A percentile compares a stretch with the other conserved stretches of the same genome.
Conservation (phyloP, 2,329 filamentous ascomycete species). For the Parafenestella ontariensis region DNA sequence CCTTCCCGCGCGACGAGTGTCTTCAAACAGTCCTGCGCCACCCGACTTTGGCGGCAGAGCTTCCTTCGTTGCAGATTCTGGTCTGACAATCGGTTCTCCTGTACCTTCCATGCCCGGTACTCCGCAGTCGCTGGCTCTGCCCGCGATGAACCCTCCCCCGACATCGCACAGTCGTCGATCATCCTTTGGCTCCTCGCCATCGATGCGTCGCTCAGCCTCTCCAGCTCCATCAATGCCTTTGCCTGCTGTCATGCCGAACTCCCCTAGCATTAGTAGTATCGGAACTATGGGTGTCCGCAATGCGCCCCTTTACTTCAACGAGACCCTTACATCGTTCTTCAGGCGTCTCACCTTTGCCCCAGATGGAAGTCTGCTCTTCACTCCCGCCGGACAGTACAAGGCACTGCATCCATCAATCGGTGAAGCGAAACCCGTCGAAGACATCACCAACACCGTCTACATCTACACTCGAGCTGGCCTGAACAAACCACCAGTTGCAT, state of each 20-base stretch:
- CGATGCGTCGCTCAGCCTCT: conserved; percentile 84
- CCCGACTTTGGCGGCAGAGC: conserved; percentile 76
- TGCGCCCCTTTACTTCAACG: conserved; percentile 91
- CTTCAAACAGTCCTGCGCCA: conserved; percentile 89
- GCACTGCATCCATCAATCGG: conserved; percentile 72
- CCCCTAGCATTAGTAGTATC: conserved; percentile 74
- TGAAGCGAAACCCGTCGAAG: conserved; percentile 77
- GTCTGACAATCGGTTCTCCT: conserved; percentile 73
- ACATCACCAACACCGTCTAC: conserved; percentile 96
- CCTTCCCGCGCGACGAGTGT: conserved; percentile 87
- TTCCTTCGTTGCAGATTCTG: conserved; percentile 65
- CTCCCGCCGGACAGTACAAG: conserved; percentile 94
- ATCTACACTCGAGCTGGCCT: conserved; percentile 96
- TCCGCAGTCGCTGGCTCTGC: conserved; percentile 84
- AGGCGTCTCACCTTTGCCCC: conserved; percentile 91
- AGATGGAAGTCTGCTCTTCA: conserved; percentile 91
- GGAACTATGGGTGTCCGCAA: conserved; percentile 67
- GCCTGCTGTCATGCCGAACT: conserved; percentile 94
- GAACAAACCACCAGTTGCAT: conserved; percentile 94
- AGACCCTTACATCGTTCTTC: conserved; percentile 97
- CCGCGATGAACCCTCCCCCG: conserved; percentile 89
- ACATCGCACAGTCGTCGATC: conserved; percentile 93
- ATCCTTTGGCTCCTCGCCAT: conserved; percentile 81
- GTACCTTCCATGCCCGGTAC: conserved; percentile 91
- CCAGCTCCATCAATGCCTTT: conserved; percentile 92